phyloP scores from a whole-genome alignment of 2,329 filamentous ascomycete species.

The Drechslerella dactyloides region DNA sequence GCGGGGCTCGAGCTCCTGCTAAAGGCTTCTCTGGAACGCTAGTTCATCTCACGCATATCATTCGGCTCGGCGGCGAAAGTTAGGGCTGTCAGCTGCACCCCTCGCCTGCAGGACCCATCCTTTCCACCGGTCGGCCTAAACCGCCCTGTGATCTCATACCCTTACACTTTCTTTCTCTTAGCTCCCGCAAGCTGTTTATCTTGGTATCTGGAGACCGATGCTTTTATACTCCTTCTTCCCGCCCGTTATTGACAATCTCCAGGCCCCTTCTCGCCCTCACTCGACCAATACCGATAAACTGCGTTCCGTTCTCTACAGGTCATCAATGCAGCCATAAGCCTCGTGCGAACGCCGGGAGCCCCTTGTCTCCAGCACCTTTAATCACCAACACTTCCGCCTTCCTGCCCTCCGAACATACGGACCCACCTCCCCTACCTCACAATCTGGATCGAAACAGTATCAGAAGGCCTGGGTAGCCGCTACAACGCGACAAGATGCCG shows the following conservation, averaged over 20 bases:
- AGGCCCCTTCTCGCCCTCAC: not conserved
- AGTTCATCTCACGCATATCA: not conserved
- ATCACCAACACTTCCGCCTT: not conserved
- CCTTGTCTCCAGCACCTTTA: not conserved
- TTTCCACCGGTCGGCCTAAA: conserved; percentile 30
- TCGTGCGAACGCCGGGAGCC: not conserved
- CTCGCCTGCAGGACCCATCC: conserved; percentile 45
- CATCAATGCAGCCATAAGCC: conserved; percentile 7
- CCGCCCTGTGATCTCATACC: conserved; percentile 50
- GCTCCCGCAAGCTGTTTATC: not conserved
- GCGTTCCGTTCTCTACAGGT: not conserved
- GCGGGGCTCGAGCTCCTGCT: no score
- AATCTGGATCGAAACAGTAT: not conserved
- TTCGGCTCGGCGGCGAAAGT: conserved; percentile 6
- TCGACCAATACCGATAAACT: not conserved
- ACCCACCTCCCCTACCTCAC: not conserved
- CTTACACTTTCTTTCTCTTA: conserved; percentile 9
- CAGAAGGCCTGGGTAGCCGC: not conserved
- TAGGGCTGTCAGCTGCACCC: conserved; percentile 46
- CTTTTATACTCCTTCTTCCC: not conserved
- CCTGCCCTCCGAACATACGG: not conserved
- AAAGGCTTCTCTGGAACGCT: conserved; percentile 4
- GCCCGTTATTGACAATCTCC: not conserved
- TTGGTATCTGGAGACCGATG: not conserved
- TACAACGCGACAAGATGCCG: not conserved